A percentile compares a stretch with the other conserved stretches of the same genome.
phyloP scores from a whole-genome alignment of 225 moss, liverwort and hornwort species.

The Thuidium tamariscinum region DNA sequence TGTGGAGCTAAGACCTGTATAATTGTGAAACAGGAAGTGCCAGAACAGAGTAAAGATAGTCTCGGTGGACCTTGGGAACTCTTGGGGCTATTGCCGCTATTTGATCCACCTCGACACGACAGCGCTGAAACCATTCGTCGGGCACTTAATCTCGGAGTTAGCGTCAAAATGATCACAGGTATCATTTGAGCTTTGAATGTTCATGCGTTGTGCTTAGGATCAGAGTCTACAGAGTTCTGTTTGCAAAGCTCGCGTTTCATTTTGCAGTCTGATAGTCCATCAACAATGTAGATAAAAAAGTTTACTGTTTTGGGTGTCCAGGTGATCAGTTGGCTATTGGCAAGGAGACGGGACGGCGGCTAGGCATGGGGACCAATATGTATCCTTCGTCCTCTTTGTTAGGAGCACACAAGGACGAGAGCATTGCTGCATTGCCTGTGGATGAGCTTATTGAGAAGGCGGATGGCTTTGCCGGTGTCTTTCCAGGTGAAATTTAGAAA shows the following conservation, averaged over 20 bases:
- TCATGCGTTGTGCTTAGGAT: not conserved
- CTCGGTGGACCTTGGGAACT: constrained; percentile 41
- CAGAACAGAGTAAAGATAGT: constrained; percentile 47
- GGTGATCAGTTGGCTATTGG: constrained; percentile 76
- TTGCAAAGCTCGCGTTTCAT: not conserved
- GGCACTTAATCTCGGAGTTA: constrained; percentile 61
- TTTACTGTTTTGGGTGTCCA: not conserved
- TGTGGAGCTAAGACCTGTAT: not conserved
- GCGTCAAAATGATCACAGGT: constrained; percentile 81
- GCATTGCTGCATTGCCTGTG: constrained; percentile 35
- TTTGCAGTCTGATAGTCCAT: not conserved
- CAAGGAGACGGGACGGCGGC: constrained; percentile 66
- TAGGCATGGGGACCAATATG: constrained; percentile 81
- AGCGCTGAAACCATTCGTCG: constrained; percentile 75
- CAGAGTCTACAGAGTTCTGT: not conserved
- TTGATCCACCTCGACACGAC: constrained; percentile 75
- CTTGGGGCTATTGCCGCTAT: constrained; percentile 55
- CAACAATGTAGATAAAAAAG: not conserved
- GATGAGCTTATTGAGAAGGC: constrained; percentile 79
- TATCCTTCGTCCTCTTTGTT: constrained; percentile 69
- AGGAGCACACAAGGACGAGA: constrained; percentile 24
- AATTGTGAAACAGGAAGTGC: constrained; percentile 32
- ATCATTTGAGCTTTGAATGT: not conserved
- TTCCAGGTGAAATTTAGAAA: constrained; percentile 30
- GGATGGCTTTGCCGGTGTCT: constrained; percentile 85